Conservation (phyloP, 2,329 filamentous ascomycete species). For the Cladophialophora yegresii region DNA sequence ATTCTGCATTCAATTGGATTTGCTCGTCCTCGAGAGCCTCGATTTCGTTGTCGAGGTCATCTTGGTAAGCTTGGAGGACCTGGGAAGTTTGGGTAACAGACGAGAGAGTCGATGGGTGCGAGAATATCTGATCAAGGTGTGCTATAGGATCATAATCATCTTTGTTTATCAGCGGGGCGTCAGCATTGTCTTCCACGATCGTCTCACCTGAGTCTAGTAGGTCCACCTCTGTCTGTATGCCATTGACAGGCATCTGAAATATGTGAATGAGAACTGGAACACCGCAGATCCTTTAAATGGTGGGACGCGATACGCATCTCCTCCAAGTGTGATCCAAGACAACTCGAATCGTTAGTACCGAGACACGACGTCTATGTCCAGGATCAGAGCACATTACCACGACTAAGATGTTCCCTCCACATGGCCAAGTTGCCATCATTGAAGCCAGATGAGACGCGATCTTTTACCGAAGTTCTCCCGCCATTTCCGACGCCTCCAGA, state of each 20-base stretch:
- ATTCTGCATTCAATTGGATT: conserved; percentile 81
- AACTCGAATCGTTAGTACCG: background rate
- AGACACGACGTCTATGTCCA: background rate
- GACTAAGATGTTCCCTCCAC: background rate
- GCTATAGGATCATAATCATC: conserved; percentile 89
- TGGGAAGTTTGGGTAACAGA: conserved; percentile 74
- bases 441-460: background rate
- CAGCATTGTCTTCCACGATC: background rate
- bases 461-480: background rate
- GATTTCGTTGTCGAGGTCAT: conserved; percentile 81
- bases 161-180: conserved; percentile 40
- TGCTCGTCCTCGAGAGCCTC: conserved; percentile 70
- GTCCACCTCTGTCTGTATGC: conserved; percentile 39
- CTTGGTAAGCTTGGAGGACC: conserved; percentile 71
- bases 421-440: no score
- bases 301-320: conserved; percentile 10
- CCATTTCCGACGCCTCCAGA: background rate
- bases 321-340: background rate
- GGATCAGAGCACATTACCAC: background rate
- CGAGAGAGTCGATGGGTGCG: conserved; percentile 79
- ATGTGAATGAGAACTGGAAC: background rate
- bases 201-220: conserved; percentile 49
- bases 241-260: conserved; percentile 32
- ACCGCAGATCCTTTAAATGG: background rate
- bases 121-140: conserved; percentile 91